Evolutionary conservation across 257 asterid genomes (phyloP).

Genomic region (Solanum boliviense): DNA sequence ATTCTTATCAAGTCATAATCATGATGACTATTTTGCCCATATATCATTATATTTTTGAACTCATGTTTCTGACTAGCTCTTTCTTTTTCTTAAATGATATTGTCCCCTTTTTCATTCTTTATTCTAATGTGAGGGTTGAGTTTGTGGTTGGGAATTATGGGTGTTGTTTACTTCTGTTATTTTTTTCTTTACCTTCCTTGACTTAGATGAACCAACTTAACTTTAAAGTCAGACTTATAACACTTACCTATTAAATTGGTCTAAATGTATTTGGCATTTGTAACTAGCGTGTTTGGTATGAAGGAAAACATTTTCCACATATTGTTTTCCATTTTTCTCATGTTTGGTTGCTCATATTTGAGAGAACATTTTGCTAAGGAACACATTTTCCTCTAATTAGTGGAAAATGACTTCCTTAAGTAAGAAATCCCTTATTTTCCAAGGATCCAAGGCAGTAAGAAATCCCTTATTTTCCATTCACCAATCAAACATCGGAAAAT

Average conservation of each 20-base stretch:
- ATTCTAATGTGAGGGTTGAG: not conserved
- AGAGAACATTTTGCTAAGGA: not conserved
- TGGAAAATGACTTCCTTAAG: not conserved
- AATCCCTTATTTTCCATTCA: not conserved
- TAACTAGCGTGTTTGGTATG: not conserved
- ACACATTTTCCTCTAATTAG: not conserved
- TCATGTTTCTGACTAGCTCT: not conserved
- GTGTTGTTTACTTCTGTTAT: not conserved
- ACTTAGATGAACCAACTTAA: not conserved
- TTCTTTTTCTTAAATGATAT: not conserved
- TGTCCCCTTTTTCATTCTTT: not conserved
- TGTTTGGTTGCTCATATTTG: not conserved
- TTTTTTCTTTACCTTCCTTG: not conserved
- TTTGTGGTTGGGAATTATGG: not conserved
- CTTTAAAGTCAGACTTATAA: not conserved
- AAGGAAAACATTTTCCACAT: not conserved
- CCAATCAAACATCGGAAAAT: not conserved
- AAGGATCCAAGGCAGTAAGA: not conserved
- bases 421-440: not conserved
- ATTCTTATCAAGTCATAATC: not conserved
- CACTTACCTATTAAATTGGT: not conserved
- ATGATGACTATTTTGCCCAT: not conserved
- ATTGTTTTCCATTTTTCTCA: not conserved
- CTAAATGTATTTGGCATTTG: not conserved
- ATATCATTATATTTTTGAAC: not conserved